Base-by-base conservation (phyloP, 208 protist species). In the Leishmania lainsoni region DNA sequence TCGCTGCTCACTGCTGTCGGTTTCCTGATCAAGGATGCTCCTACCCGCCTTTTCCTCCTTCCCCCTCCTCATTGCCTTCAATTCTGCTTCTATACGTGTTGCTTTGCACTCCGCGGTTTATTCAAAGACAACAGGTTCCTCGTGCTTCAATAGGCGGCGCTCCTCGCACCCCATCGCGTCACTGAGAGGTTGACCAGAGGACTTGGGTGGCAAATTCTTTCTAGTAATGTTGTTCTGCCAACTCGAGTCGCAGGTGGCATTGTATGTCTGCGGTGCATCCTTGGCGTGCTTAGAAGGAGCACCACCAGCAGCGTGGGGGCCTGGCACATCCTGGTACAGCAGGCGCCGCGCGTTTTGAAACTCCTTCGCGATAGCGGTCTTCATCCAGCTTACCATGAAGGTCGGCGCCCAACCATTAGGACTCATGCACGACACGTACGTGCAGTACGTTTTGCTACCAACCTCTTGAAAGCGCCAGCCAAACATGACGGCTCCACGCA, bases 331-430 rank as follows among this genome's bases (percentile, higher is more conserved):
- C 45, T 87, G 80, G 86, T 97, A 96, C 16, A 96, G 76, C 69
- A 97, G 79, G 26, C 86, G 84, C 26, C 94, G 91, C 35, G 86
- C 85, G 51, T 81, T 76, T 74, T 86, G 79, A 45, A 97, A 78
- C 84, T 97, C 94, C 80, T 96, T 96, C 12, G 84, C 92, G 72
- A 96, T 94, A 75, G 89, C 91, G 20, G 85, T 89, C 88, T 96
- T 95, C 81, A 97, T 88, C 90, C 91, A 97, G 65, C 90, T 88
- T 3, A 97, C 83, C n/a, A 97, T 84, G 76, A 97, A 97, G 6
- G 92, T 92, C 29, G 94, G 94, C 22, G 92, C 90, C 92, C 94
- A 97, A 39, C 92, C 94, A 73, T 93, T 91, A 14, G 92, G 94
- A 78, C 90, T 95, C 90, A 97, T 94, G 88, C 91, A 95, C 20